Evolutionary conservation across 352 stramenopile species (phyloP), one percentile per base, ranked within the genome.

Genomic region (Phytophthora macrochlamydospora): DNA sequence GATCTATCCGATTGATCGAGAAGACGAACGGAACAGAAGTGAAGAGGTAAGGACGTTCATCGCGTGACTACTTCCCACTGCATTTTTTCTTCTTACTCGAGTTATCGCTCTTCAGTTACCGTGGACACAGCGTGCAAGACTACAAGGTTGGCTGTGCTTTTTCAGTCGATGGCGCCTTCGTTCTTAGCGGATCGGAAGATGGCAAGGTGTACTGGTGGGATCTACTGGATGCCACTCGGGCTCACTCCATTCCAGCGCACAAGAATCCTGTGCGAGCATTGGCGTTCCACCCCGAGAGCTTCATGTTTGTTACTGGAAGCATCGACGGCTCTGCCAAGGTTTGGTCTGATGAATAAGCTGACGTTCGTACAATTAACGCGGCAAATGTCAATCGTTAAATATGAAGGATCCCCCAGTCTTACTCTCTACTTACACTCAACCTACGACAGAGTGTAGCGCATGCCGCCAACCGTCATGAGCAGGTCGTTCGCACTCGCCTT

Each of bases 381-480:
- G 18, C 18, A 24, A 24, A 24, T 24, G 18, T 24, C 13, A 58
- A 50, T 2, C 31, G 35, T 67, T 71, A 71, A 71, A 71, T 67
- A 71, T 35, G 29, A 18, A 71, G 42, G 29, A 38, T 56, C 32
- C 3, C 11, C 8, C 13, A 5, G 3, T 29, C 18, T 49, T 49
- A 28, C 43, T 24, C 18, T 49, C 38, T 28, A 11, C 43, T 32
- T 52, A 29, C 28, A 46, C 2, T 52, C 18, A 43, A 24, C 18
- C 61, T 92, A 96, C 2, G 84, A 93, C 18, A 96, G 64, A 38
- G 83, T 95, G 58, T 95, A 95, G 28, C 89, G 80, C 81, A 95
- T 82, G 37, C 87, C 87, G 42, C 81, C 85, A 37, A 95, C 65
- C 5, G 89, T 90, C 89, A 96, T 96, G 56, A 96, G 81, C 43